Base-by-base conservation (phyloP, 1,284 basidiomycete genomes). In the Phellopilus nigrolimitatus region DNA sequence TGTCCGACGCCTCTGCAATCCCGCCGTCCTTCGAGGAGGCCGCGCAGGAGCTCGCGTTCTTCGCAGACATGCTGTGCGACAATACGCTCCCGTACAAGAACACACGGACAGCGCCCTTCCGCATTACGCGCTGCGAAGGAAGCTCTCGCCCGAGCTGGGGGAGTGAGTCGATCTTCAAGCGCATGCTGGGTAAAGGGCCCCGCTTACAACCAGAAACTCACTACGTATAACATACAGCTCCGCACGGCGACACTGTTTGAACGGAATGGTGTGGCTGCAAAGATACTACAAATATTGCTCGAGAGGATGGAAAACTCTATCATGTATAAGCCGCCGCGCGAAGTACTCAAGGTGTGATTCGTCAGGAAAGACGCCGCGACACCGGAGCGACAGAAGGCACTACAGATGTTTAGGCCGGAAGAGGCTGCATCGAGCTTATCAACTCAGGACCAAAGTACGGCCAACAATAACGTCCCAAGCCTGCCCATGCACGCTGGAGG, bases 111-210 rank as follows among this genome's bases (percentile, higher is more conserved):
- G 88, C 61, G 59, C 79, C 0, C 73, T 90, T 22, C 59, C 89
- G 2, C 73, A 81, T 53, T 88, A 88, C 63, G 67, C 81, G 1
- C 69, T 90, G 30, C 75, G 75, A 1, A 72, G 84, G 56, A 75
- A 76, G n/a, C 64, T 73, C 27, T 80, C 80, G 2, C 66, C 74
- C 7, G 51, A 57, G 0, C 65, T 78, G 21, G 82, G 77, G 0
- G 62, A 71, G n/a, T n/a, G n/a, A n/a, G 4, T 56, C 61, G 7
- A 63, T 88, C 4, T 61, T 87, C 13, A 58, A 73, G 6, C 76
- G 84, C 54, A 84, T 86, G 80, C 65, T 65, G 22, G 58, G 65
- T 12, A 51, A 66, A 3, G 71, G 75, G 21, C 47, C 66, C 2
- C 68, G 69, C 4, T 57, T 79, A 8, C 53, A 64, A 21, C 78